Base-by-base conservation (phyloP, 2,329 filamentous ascomycete genomes). In the Sarocladium brachiariae region DNA sequence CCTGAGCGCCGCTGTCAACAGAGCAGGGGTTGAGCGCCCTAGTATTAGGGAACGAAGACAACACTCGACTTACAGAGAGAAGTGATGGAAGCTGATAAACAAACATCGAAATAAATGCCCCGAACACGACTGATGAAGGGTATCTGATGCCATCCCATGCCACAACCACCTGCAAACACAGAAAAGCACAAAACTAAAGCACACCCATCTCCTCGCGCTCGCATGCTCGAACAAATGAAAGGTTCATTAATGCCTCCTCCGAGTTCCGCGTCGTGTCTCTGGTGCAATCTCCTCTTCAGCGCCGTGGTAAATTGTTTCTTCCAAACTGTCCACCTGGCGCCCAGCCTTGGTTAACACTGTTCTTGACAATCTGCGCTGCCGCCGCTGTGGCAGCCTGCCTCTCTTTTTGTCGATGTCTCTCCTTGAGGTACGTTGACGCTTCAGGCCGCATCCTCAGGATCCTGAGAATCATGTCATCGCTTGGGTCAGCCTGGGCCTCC, bases 391-490 rank as follows among this genome's bases (percentile, higher is more conserved):
- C 91, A 4, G 89, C 89, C 63, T 96, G 81, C 56, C 93, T 79
- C 72, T 97, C 93, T 74, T 95, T 95, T 65, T 99, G 93, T 56
- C 93, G 79, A 64, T 89, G 91, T 37, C 93, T 77, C 66, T 97
- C 92, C 61, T 88, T 89, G 54, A 99, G 75, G 68, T 99, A 99
- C 30, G 80, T 73, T 46, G 84, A 79, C 2, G 93, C 93, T 70
- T 97, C 93, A 2, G 90, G 89, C 50, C 93, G 77, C 93, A 99
- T 99, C 49, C 93, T 80, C 57, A 99, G 69, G 57, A 99, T 99
- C 18, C 93, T 80, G 60, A 99, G 69, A 57, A 99, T 97, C 87
- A 97, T 97, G 65, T 99, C 93, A 66, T 99, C 93, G 64, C 86
- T 96, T 2, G 93, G 92, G 65, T 97, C 93, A 1, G 93, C 92